A percentile compares a stretch with the other conserved stretches of the same genome.
Conservation (phyloP, 139 green algal genomes). For the Zygnema circumcarinatum region DNA sequence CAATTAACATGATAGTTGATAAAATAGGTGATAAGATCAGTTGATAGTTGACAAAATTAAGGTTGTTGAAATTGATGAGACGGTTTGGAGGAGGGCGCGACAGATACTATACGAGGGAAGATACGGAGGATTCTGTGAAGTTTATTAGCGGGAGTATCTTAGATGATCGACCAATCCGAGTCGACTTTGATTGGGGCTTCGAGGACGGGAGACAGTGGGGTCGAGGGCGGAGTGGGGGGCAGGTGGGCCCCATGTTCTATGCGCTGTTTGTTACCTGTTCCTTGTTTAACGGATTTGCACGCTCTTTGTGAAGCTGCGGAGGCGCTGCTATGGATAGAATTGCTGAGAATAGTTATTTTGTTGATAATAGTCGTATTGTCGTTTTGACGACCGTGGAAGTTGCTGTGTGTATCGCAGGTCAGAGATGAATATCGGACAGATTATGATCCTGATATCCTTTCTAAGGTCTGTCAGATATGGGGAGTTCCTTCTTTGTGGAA, state of each 20-base stretch:
- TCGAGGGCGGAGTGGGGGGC: slow-evolving; percentile 84
- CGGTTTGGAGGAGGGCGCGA: too few species aligned
- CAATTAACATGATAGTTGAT: too few species aligned
- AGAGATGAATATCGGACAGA: slow-evolving; percentile 94
- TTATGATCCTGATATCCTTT: slow-evolving; percentile 81
- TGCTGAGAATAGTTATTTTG: too few species aligned
- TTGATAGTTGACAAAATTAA: too few species aligned
- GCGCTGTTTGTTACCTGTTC: too few species aligned
- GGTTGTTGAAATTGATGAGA: too few species aligned
- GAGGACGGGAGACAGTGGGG: slow-evolving; percentile 94
- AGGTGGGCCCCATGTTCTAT: slow-evolving; percentile 64
- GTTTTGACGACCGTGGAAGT: too few species aligned
- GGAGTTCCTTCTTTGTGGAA: background rate
- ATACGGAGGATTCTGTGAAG: slow-evolving; percentile 82
- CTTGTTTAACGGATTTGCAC: too few species aligned
- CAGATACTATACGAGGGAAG: slow-evolving; percentile 70
- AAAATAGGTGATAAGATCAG: too few species aligned
- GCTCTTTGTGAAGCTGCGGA: too few species aligned
- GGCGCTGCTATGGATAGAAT: too few species aligned
- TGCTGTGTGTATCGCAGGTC: slow-evolving; percentile 65
- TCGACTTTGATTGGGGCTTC: slow-evolving; percentile 98
- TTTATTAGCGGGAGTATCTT: slow-evolving; percentile 93
- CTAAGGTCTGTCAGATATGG: background rate
- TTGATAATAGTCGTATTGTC: too few species aligned
- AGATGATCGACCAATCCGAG: slow-evolving; percentile 90